A percentile compares a stretch with the other conserved stretches of the same genome.
Conservation (phyloP, 2,329 filamentous ascomycete species). For the Fusarium subtropicale region DNA sequence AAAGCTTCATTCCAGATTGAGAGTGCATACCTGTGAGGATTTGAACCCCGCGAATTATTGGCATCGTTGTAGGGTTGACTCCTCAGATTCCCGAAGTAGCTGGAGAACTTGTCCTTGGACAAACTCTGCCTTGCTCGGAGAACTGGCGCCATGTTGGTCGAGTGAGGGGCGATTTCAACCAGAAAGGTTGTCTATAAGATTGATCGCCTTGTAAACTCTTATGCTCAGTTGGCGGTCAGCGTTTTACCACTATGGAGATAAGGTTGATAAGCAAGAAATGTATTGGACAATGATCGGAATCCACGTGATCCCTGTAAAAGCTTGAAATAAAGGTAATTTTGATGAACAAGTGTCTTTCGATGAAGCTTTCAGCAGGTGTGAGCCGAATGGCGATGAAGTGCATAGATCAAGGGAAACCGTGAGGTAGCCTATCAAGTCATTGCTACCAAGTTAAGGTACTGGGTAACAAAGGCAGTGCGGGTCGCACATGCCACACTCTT, state of each 20-base stretch:
- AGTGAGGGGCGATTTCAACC: background rate
- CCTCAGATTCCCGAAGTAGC: conserved; percentile 74
- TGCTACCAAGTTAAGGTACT: background rate
- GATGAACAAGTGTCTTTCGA: conserved; percentile 1
- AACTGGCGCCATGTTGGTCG: conserved; percentile 55
- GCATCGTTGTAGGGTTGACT: conserved; percentile 78
- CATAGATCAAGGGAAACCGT: conserved; percentile 6
- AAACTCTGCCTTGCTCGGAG: conserved; percentile 64
- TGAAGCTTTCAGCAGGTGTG: conserved; percentile 11
- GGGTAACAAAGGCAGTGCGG: conserved; percentile 4
- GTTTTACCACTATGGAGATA: background rate
- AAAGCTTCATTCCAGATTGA: background rate
- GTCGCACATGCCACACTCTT: conserved; percentile 32
- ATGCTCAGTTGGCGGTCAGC: conserved; percentile 5
- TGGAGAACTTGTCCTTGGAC: conserved; percentile 76
- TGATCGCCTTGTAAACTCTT: background rate
- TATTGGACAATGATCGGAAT: background rate
- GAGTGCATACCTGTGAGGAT: conserved; percentile 66
- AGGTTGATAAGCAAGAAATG: background rate
- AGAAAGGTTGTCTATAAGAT: background rate
- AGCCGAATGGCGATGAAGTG: conserved; percentile 24
- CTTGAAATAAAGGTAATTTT: background rate
- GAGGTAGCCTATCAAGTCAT: background rate
- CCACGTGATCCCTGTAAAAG: background rate
- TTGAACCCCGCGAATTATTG: conserved; percentile 62